phyloP scores from a whole-genome alignment of 108 stramenopile genomes.

The Stephanodiscus minutulus region DNA sequence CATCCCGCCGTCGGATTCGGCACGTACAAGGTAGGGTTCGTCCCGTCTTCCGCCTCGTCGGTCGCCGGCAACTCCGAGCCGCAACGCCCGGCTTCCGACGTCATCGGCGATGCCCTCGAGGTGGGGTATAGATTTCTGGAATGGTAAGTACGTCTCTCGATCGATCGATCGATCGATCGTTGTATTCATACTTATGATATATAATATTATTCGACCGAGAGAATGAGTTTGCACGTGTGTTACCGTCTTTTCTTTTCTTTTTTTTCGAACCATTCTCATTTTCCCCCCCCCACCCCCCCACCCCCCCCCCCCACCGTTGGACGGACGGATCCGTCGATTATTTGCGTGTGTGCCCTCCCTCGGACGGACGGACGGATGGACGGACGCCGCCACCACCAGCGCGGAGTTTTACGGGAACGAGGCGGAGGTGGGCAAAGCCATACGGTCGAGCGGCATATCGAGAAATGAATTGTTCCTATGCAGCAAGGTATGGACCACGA shows the following conservation, averaged over 20 bases:
- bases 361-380: too few species aligned
- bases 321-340: not conserved
- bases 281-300: too few species aligned
- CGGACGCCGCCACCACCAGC: too few species aligned
- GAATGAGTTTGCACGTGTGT: too few species aligned
- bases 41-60: conserved; percentile 81
- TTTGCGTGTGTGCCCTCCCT: too few species aligned
- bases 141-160: conserved; percentile 52
- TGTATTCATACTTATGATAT: too few species aligned
- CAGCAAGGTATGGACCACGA: conserved; percentile 93
- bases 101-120: conserved; percentile 72
- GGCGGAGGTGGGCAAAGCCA: conserved; percentile 80
- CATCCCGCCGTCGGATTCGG: conserved; percentile 90
- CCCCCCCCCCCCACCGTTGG: not conserved
- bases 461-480: conserved; percentile 85
- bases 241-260: not conserved
- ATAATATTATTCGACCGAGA: too few species aligned
- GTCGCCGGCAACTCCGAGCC: conserved; percentile 39
- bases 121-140: conserved; percentile 88
- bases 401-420: conserved; percentile 93
- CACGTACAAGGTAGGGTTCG: conserved; percentile 92
- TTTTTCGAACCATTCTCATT: too few species aligned
- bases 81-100: conserved; percentile 71
- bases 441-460: conserved; percentile 59
- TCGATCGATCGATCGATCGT: too few species aligned